Evolutionary conservation across 2,329 filamentous ascomycete genomes (phyloP).

Genomic region (Aspergillus alliaceus): DNA sequence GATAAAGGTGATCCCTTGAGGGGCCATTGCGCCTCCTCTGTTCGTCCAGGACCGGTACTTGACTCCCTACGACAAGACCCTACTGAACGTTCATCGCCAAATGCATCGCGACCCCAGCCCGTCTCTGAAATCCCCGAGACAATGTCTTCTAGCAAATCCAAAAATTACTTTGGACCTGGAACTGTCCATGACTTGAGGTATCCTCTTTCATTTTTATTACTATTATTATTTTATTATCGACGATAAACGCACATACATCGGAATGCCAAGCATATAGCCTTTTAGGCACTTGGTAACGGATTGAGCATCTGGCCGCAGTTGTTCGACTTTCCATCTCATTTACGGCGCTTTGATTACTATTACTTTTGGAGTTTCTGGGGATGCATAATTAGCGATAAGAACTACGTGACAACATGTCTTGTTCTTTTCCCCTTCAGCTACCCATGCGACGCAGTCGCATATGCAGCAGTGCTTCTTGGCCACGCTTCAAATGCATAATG

Average conservation of each 20-base stretch:
- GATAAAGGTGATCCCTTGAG: constrained; percentile 20
- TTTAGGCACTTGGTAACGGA: neutral
- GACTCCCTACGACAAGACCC: neutral
- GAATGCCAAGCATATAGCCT: neutral
- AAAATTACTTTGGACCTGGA: neutral
- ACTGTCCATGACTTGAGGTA: neutral
- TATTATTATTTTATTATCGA: neutral
- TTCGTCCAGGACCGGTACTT: neutral
- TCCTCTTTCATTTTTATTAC: neutral
- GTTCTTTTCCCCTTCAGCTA: neutral
- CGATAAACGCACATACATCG: neutral
- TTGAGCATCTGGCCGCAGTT: no score
- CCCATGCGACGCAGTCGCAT: neutral
- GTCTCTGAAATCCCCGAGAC: neutral
- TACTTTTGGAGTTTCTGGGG: neutral
- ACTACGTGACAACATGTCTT: neutral
- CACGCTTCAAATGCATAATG: no score
- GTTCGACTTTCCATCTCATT: neutral
- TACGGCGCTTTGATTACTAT: constrained; percentile 1
- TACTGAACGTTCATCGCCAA: neutral
- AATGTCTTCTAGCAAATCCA: neutral
- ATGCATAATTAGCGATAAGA: constrained; percentile 4
- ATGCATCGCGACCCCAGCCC: neutral
- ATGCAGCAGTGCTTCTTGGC: neutral
- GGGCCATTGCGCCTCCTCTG: neutral